phyloP scores from a whole-genome alignment of 2,329 filamentous ascomycete genomes.

The Diplodia seriata region DNA sequence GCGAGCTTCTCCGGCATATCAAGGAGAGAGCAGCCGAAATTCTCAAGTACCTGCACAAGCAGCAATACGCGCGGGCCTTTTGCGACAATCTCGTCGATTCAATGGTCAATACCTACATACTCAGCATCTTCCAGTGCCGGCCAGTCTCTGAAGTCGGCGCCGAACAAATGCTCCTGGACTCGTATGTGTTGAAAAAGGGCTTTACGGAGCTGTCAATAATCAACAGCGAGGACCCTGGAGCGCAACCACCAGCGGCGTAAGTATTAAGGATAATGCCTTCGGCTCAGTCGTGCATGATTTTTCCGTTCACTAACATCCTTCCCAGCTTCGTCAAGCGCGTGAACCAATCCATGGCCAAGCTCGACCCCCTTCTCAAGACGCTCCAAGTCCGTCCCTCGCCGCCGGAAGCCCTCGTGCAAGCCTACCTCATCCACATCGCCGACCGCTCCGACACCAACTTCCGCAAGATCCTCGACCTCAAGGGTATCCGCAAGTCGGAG shows the following conservation, averaged over 20 bases:
- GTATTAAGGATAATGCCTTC: conserved; percentile 20
- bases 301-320: conserved; percentile 34
- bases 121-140: conserved; percentile 84
- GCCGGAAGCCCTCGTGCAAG: conserved; percentile 92
- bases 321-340: conserved; percentile 83
- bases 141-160: conserved; percentile 94
- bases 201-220: conserved; percentile 73
- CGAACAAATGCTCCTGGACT: conserved; percentile 97
- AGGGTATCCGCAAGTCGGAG: conserved; percentile 84
- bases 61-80: conserved; percentile 92
- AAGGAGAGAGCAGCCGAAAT: conserved; percentile 77
- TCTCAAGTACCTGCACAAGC: conserved; percentile 79
- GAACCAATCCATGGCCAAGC: conserved; percentile 79
- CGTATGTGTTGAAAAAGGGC: conserved; percentile 84
- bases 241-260: conserved; percentile 62
- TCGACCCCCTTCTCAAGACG: conserved; percentile 94
- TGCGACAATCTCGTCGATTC: conserved; percentile 95
- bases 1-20: conserved; percentile 76
- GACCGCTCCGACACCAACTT: conserved; percentile 95
- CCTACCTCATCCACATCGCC: conserved; percentile 95
- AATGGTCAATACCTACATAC: conserved; percentile 78
- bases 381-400: conserved; percentile 91
- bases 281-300: conserved; percentile 37
- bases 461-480: conserved; percentile 92
- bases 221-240: conserved; percentile 60